Conservation (phyloP, 1,139 yeast genomes). For the Kluyveromyces marxianus region DNA sequence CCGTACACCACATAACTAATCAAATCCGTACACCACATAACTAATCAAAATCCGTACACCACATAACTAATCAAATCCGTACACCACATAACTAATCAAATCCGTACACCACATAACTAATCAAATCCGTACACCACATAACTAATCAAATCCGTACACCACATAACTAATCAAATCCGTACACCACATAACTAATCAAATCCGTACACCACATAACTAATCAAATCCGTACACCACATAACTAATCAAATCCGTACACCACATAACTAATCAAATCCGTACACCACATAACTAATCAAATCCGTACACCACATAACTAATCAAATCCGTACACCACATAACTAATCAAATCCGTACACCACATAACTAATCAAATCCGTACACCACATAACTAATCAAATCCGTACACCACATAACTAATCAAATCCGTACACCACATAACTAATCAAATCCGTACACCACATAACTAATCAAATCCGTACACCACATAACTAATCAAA, state of each 20-base stretch:
- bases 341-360: background rate
- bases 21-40: too few species aligned
- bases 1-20: background rate
- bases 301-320: background rate
- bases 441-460: background rate
- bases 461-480: background rate
- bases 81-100: background rate
- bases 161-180: too few species aligned
- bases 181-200: too few species aligned
- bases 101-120: too few species aligned
- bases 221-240: too few species aligned
- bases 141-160: too few species aligned
- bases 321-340: background rate
- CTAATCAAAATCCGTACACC: background rate
- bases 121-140: too few species aligned
- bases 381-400: background rate
- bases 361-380: background rate
- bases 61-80: background rate
- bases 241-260: too few species aligned
- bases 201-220: too few species aligned
- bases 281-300: background rate
- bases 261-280: background rate
- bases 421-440: background rate
- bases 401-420: background rate
- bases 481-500: background rate